phyloP scores from a whole-genome alignment of 345 rosid species.

The Hypericum androsaemum region DNA sequence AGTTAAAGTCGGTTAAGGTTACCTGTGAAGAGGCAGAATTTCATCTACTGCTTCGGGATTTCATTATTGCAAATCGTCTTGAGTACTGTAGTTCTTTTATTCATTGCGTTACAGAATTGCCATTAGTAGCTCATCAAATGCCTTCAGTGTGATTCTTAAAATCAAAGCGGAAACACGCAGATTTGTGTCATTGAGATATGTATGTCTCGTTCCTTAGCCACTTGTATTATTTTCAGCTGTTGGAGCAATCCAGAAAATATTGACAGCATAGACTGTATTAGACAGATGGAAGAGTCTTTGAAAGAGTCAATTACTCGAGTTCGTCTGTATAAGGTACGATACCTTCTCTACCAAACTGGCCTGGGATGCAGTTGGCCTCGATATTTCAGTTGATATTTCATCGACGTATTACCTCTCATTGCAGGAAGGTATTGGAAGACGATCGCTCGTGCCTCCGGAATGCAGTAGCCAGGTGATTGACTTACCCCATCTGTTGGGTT shows the following conservation, averaged over 20 bases:
- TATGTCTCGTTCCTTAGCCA: not conserved
- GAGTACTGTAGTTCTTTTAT: too few relatives aligned
- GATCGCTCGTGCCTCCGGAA: conserved; percentile 47
- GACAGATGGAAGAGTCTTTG: conserved; percentile 69
- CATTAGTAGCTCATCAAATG: too few relatives aligned
- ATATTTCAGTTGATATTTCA: too few relatives aligned
- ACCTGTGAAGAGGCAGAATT: too few relatives aligned
- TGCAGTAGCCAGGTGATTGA: conserved; percentile 47
- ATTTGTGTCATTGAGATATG: too few relatives aligned
- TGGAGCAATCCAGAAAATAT: conserved; percentile 63
- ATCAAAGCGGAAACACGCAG: too few relatives aligned
- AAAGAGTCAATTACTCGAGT: conserved; percentile 50
- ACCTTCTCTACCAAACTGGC: not conserved
- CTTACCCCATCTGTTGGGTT: conserved; percentile 5
- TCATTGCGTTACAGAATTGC: too few relatives aligned
- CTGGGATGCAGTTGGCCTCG: too few relatives aligned
- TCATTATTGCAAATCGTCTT: too few relatives aligned
- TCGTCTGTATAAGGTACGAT: conserved; percentile 44
- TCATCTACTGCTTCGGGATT: too few relatives aligned
- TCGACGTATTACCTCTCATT: conserved; percentile 15
- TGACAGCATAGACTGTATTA: conserved; percentile 52
- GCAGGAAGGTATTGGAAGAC: conserved; percentile 56
- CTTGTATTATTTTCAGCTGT: conserved; percentile 35
- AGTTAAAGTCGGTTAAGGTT: too few relatives aligned
- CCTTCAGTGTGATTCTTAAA: too few relatives aligned